phyloP scores from a whole-genome alignment of 306 rosid species.

The Hylodesmum podocarpum region DNA sequence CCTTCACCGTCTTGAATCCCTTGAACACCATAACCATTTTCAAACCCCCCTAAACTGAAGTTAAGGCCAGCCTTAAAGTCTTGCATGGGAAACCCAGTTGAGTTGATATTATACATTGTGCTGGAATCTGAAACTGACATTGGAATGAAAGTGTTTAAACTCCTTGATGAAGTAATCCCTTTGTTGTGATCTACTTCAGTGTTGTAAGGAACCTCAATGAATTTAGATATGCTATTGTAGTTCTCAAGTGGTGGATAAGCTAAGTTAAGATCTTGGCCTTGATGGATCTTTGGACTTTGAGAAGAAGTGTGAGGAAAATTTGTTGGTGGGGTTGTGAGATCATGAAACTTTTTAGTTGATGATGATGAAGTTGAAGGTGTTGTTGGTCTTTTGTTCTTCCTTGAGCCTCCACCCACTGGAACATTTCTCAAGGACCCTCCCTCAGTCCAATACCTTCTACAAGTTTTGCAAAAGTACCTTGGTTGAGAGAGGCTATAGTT shows the following conservation, averaged over 20 bases:
- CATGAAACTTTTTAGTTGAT: slow-evolving; percentile 46
- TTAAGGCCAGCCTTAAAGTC: slow-evolving; percentile 63
- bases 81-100: slow-evolving; percentile 58
- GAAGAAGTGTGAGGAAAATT: slow-evolving; percentile 44
- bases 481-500: slow-evolving; percentile 92
- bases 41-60: slow-evolving; percentile 71
- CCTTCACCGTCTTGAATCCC: slow-evolving; percentile 47
- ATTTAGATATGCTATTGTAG: slow-evolving; percentile 42
- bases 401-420: slow-evolving; percentile 95
- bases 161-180: slow-evolving; percentile 62
- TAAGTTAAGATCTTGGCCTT: slow-evolving; percentile 85
- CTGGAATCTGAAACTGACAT: background rate
- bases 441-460: slow-evolving; percentile 97
- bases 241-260: slow-evolving; percentile 60
- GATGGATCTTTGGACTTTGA: slow-evolving; percentile 70
- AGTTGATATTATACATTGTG: slow-evolving; percentile 41
- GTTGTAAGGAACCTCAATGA: slow-evolving; percentile 39
- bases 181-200: slow-evolving; percentile 29
- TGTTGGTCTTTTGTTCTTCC: slow-evolving; percentile 81
- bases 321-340: slow-evolving; percentile 25
- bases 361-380: slow-evolving; percentile 47
- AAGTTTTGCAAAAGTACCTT: slow-evolving; percentile 89
- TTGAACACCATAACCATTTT: slow-evolving; percentile 55
- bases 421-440: slow-evolving; percentile 94
- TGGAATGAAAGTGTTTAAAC: slow-evolving; percentile 62